These are phyloP conservation scores for Cryoendolithus antarcticus DNA, from an alignment of 2,329 filamentous ascomycete species.

Conservation along the genomic window DNA sequence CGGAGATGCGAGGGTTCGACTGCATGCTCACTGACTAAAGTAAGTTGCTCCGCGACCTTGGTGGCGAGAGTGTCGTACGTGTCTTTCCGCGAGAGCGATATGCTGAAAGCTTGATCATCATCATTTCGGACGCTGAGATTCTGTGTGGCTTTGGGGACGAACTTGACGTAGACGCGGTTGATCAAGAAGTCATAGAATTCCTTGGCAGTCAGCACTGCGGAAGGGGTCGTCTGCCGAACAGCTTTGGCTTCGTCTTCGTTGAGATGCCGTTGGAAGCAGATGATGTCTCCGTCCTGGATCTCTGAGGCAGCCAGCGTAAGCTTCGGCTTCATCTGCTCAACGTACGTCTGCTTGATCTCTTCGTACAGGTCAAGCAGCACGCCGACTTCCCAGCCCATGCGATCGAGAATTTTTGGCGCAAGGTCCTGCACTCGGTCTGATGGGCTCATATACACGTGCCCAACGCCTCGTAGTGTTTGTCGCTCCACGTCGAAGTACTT, in stretches of 20 bases:
- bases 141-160: slow-evolving; percentile 49
- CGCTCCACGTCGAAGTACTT: slow-evolving; percentile 77
- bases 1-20: slow-evolving; percentile 78
- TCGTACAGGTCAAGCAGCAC: slow-evolving; percentile 65
- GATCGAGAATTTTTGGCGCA: slow-evolving; percentile 60
- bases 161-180: slow-evolving; percentile 68
- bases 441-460: slow-evolving; percentile 77
- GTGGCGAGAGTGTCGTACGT: slow-evolving; percentile 77
- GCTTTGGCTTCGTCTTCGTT: slow-evolving; percentile 25
- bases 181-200: slow-evolving; percentile 83
- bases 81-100: slow-evolving; percentile 78
- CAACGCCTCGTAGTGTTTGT: slow-evolving; percentile 64
- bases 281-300: slow-evolving; percentile 91
- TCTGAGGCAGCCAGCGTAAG: slow-evolving; percentile 81
- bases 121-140: slow-evolving; percentile 19
- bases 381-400: slow-evolving; percentile 77
- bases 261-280: slow-evolving; percentile 72
- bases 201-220: slow-evolving; percentile 16
- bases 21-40: slow-evolving; percentile 20
- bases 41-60: slow-evolving; percentile 67
- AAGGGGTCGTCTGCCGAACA: slow-evolving; percentile 17
- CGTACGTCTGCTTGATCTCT: slow-evolving; percentile 97
- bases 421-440: slow-evolving; percentile 82
- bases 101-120: slow-evolving; percentile 55
- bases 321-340: slow-evolving; percentile 86